A percentile compares a stretch with the other conserved stretches of the same genome.
Evolutionary conservation across 176 grass and related monocot genomes (phyloP).

Genomic region (Phragmites australis): DNA sequence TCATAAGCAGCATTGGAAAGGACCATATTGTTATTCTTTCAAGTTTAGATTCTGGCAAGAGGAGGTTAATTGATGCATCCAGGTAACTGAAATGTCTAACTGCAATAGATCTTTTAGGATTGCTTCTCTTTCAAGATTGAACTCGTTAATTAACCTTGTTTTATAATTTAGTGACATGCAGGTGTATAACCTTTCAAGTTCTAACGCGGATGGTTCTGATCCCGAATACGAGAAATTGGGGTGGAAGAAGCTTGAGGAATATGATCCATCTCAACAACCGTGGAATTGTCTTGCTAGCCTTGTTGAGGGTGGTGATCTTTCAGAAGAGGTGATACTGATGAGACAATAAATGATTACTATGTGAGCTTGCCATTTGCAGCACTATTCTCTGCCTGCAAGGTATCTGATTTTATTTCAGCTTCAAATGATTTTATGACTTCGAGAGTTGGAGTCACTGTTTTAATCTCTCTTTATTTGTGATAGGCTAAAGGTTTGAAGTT

Average conservation of each 20-base stretch:
- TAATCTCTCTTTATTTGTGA: conserved; percentile 15
- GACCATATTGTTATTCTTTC: conserved; percentile 83
- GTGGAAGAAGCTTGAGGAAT: conserved; percentile 81
- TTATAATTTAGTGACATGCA: conserved; percentile 66
- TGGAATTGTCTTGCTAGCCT: conserved; percentile 74
- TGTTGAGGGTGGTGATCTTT: conserved; percentile 52
- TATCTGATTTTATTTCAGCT: conserved; percentile 45
- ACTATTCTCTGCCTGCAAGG: conserved; percentile 70
- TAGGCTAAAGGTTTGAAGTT: conserved; percentile 83
- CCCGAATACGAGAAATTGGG: conserved; percentile 71
- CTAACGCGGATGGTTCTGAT: conserved; percentile 69
- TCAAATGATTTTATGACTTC: conserved; percentile 15
- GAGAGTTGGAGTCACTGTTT: background rate
- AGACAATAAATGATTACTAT: conserved; percentile 66
- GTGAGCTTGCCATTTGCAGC: conserved; percentile 70
- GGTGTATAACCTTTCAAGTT: conserved; percentile 82
- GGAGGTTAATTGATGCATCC: conserved; percentile 77
- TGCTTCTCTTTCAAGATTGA: background rate
- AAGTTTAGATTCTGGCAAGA: conserved; percentile 91
- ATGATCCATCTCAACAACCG: conserved; percentile 58
- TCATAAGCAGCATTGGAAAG: conserved; percentile 64
- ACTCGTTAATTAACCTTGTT: background rate
- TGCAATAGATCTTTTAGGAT: conserved; percentile 1
- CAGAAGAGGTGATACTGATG: conserved; percentile 57
- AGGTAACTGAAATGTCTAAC: conserved; percentile 55